Evolutionary conservation across 2,329 filamentous ascomycete species (phyloP), one percentile per base, ranked within the genome.

Genomic region (Pseudopyricularia javanii): DNA sequence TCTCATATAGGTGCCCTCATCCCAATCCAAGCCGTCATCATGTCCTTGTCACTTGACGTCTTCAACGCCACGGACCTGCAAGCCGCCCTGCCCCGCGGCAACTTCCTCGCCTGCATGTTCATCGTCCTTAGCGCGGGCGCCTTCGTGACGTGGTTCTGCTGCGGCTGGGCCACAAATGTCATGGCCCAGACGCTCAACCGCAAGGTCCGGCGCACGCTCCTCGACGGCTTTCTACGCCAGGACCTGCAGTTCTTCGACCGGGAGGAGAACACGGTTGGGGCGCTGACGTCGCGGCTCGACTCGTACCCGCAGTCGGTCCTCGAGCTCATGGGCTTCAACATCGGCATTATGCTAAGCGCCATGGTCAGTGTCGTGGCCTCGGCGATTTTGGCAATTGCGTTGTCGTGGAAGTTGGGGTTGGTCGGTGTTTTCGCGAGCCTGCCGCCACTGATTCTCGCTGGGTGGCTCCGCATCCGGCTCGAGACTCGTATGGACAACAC

Each of bases 71-170:
- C 22, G 3, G 28, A 26, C 26, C 26, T 32, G 2, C 57, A 64
- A 1, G 61, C 56, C 4, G 66, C 70, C 63, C 61, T 60, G 6
- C 55, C 62, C 2, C 60, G 60, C 1, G 76, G 74, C 8, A 70
- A 80, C 59, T 79, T 79, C 58, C 79, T 69, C 63, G 71, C 76
- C 0, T 64, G 71, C 51, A 79, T 80, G 75, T 80, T 80, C 50
- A 68, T 74, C 47, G 63, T 70, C 1, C 58, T 74, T 53, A 68
- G 73, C 4, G 62, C 64, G 3, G 73, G 67, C 3, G 65, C 68
- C n/a, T 63, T 74, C 1, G 48, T 75, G 1, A 64, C 68, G 9
- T 79, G 79, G 57, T 68, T 68, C 47, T 47, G 58, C 8, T 57
- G 71, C 34, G 70, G 70, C 2, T 68, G 59, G 54, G 47, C 61